Percentiles rank a stretch among this genome's conserved stretches.
Conservation (phyloP, 1,139 yeast genomes). For the Debaryomycetaceae sp. region DNA sequence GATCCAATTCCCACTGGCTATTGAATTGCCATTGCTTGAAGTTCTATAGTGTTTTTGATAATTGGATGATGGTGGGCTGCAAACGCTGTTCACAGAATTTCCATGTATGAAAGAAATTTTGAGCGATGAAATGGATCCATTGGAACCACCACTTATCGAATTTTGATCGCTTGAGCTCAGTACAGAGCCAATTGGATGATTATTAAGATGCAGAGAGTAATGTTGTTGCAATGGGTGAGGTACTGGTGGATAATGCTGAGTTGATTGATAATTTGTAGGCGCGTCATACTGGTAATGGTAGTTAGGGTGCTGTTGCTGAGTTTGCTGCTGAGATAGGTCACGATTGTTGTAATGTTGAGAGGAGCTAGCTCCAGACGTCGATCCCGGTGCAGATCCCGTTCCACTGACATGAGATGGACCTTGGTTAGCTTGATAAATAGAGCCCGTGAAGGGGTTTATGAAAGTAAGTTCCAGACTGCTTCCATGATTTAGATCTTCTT, state of each 20-base stretch:
- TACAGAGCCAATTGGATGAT: slow-evolving; percentile 10
- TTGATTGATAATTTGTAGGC: background rate
- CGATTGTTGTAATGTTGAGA: slow-evolving; percentile 1
- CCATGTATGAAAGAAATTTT: slow-evolving; percentile 7
- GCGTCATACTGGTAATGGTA: slow-evolving; percentile 3
- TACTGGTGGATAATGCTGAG: slow-evolving; percentile 11
- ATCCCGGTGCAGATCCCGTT: slow-evolving; percentile 4
- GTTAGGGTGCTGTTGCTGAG: slow-evolving; percentile 1
- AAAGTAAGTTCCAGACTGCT: slow-evolving; percentile 14
- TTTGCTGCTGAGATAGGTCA: slow-evolving; percentile 3
- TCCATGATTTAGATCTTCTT: slow-evolving; percentile 12
- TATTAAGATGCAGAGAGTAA: slow-evolving; percentile 5
- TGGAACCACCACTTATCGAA: slow-evolving; percentile 8
- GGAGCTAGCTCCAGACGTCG: background rate
- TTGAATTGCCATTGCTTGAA: background rate
- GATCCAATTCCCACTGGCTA: background rate
- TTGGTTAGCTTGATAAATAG: slow-evolving; percentile 4
- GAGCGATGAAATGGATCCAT: slow-evolving; percentile 13
- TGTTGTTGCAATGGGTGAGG: slow-evolving; percentile 14
- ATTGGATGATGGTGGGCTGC: slow-evolving; percentile 6
- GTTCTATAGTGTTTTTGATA: slow-evolving; percentile 1
- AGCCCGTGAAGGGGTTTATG: slow-evolving; percentile 19
- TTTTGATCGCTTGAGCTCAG: slow-evolving; percentile 14
- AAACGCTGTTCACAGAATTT: slow-evolving; percentile 7
- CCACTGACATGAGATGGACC: slow-evolving; percentile 3